Evolutionary conservation across 2,329 filamentous ascomycete species (phyloP).

Genomic region (Leptographium wingfieldii): DNA sequence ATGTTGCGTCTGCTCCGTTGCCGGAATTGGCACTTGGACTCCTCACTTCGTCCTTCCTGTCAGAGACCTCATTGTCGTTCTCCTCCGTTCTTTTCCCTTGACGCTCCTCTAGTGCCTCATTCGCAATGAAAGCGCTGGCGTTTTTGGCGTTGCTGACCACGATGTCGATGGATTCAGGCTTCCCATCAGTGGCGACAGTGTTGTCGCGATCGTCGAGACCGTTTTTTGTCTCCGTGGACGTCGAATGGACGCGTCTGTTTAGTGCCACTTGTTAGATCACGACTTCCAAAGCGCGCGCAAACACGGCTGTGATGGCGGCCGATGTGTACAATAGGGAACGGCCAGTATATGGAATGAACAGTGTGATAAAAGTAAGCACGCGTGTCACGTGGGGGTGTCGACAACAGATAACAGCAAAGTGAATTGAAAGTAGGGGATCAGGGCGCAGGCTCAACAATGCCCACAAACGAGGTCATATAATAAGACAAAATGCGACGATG

Average conservation of each 20-base stretch:
- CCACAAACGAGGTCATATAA: neutral
- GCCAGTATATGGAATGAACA: no score
- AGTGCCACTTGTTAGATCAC: neutral
- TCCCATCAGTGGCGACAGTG: neutral
- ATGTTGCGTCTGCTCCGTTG: neutral
- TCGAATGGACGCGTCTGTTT: neutral
- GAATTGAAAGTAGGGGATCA: no score
- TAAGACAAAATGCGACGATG: neutral
- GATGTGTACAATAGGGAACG: neutral
- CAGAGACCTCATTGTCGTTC: neutral
- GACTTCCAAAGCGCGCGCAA: neutral
- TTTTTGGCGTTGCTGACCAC: constrained; percentile 2
- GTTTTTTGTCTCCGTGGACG: neutral
- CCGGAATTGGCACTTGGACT: no score
- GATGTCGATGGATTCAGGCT: neutral
- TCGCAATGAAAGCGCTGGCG: constrained; percentile 3
- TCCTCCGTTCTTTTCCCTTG: no score
- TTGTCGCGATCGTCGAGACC: neutral
- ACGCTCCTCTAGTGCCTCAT: neutral
- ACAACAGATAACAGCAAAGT: no score
- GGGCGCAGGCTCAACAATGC: neutral
- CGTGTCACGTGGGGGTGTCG: no score
- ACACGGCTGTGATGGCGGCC: neutral
- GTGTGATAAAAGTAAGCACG: no score
- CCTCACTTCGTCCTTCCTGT: neutral